These are phyloP conservation scores for Aspergillus calidoustus DNA, from an alignment of 2,329 filamentous ascomycete genomes.

Conservation along the genomic window DNA sequence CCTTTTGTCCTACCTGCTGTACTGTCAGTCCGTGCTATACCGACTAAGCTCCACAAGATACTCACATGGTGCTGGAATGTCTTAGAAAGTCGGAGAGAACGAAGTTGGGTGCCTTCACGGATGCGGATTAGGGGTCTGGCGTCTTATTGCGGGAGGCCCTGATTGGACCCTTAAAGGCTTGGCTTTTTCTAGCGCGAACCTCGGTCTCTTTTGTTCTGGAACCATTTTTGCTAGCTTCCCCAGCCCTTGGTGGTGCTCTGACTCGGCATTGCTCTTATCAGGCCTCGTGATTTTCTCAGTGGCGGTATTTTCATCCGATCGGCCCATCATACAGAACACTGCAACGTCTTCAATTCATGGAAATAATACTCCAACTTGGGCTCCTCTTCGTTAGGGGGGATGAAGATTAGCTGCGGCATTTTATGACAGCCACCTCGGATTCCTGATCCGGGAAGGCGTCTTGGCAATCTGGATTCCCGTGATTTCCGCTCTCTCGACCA, in stretches of 20 bases:
- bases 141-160: conserved; percentile 17
- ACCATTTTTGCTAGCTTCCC: conserved; percentile 1
- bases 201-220: conserved; percentile 1
- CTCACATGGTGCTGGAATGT: conserved; percentile 24
- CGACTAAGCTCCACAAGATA: conserved; percentile 5
- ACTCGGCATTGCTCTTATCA: background rate
- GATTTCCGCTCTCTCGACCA: conserved; percentile 3
- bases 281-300: conserved; percentile 1
- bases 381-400: background rate
- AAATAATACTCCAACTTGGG: background rate
- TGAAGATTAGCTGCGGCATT: background rate
- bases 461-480: conserved; percentile 12
- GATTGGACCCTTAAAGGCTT: conserved; percentile 23
- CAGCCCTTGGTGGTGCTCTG: background rate
- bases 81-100: conserved; percentile 13
- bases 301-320: background rate
- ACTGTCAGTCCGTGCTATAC: background rate
- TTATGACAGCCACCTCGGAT: background rate
- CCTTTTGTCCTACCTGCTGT: background rate
- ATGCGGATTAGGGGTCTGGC: conserved; percentile 14
- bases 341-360: background rate
- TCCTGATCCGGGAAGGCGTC: conserved; percentile 11
- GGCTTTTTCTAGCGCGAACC: conserved; percentile 30
- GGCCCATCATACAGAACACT: background rate
- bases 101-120: conserved; percentile 3